A percentile compares a stretch with the other conserved stretches of the same genome.
Conservation (phyloP, 1,284 basidiomycete genomes). For the Irpex sp. region DNA sequence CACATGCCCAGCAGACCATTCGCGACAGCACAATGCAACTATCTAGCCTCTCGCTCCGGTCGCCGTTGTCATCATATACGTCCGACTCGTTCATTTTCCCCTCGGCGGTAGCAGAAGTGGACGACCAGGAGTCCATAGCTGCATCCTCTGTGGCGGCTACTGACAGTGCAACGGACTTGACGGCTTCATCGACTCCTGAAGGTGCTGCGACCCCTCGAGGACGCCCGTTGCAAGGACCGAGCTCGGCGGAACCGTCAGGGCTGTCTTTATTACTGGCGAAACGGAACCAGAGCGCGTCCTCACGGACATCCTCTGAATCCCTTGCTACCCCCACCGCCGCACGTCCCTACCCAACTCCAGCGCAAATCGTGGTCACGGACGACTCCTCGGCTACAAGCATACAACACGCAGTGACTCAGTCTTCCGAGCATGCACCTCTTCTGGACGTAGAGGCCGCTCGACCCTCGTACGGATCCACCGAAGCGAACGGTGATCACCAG, state of each 20-base stretch:
- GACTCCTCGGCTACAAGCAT: background rate
- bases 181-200: conserved; percentile 29
- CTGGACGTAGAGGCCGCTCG: conserved; percentile 20
- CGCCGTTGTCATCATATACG: conserved; percentile 14
- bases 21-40: conserved; percentile 64
- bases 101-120: conserved; percentile 13
- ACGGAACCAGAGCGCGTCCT: conserved; percentile 12
- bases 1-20: conserved; percentile 58
- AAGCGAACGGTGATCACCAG: conserved; percentile 6
- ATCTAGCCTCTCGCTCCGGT: conserved; percentile 47
- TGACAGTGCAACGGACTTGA: conserved; percentile 20
- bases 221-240: conserved; percentile 15
- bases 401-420: background rate
- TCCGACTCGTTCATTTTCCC: conserved; percentile 39
- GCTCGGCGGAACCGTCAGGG: conserved; percentile 34
- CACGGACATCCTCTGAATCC: conserved; percentile 4
- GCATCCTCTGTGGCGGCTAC: conserved; percentile 21
- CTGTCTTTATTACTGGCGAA: conserved; percentile 40
- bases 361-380: background rate
- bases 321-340: conserved; percentile 11
- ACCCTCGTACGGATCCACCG: conserved; percentile 20
- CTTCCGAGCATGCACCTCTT: background rate
- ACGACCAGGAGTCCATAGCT: conserved; percentile 20
- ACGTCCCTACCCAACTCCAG: background rate
- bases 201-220: conserved; percentile 18